These are phyloP conservation scores for Mycena crocata DNA, from an alignment of 768 basidiomycete genomes.

Conservation along the genomic window DNA sequence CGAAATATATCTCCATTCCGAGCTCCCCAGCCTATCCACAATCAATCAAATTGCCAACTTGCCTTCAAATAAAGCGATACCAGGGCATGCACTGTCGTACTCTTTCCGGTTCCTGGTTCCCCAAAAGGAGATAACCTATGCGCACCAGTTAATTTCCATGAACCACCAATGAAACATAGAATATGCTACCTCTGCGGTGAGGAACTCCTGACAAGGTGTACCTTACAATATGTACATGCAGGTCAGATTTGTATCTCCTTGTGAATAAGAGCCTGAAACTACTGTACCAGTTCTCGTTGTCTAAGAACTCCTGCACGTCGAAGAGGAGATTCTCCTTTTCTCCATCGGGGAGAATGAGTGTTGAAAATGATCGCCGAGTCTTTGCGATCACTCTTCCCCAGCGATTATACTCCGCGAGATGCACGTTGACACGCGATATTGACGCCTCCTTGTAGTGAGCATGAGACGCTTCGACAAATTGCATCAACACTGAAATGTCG, in stretches of 20 bases:
- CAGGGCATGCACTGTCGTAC: slow-evolving; percentile 13
- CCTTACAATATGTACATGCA: too few species aligned
- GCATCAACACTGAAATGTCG: slow-evolving; percentile 14
- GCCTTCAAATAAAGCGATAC: too few species aligned
- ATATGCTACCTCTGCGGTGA: slow-evolving; percentile 14
- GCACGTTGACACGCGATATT: slow-evolving; percentile 15
- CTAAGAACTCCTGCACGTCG: slow-evolving; percentile 14
- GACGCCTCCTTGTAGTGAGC: slow-evolving; percentile 9
- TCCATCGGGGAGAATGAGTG: slow-evolving; percentile 15
- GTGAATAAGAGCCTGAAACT: too few species aligned
- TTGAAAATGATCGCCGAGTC: slow-evolving; percentile 11
- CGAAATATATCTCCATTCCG: slow-evolving; percentile 24
- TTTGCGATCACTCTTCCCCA: slow-evolving; percentile 19
- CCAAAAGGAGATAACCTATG: slow-evolving; percentile 16
- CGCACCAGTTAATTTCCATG: too few species aligned
- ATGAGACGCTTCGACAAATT: slow-evolving; percentile 15
- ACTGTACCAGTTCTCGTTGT: slow-evolving; percentile 17
- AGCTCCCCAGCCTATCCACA: slow-evolving; percentile 21
- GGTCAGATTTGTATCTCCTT: too few species aligned
- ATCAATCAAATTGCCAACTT: too few species aligned
- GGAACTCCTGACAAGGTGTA: slow-evolving; percentile 8
- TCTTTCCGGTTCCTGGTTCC: slow-evolving; percentile 17
- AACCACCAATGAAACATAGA: too few species aligned
- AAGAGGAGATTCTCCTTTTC: slow-evolving; percentile 18
- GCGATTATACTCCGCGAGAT: slow-evolving; percentile 1